Evolutionary conservation across 441 rosid genomes (phyloP).

Genomic region (Populus tomentosa): DNA sequence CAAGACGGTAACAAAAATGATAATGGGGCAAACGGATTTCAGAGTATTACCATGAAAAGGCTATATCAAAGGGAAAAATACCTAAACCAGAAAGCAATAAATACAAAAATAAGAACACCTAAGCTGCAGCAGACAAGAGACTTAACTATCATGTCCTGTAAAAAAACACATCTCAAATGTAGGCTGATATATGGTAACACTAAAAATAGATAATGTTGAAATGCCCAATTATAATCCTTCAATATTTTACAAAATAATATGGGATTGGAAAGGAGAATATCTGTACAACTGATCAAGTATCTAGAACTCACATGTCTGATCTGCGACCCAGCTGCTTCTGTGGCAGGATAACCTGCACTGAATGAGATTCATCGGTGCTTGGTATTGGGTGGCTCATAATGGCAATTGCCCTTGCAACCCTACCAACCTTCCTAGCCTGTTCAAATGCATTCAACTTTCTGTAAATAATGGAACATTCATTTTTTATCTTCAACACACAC

Average conservation of each 20-base stretch:
- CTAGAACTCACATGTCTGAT: slow-evolving; percentile 76
- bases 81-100: not conserved
- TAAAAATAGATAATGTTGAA: not conserved
- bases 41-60: not conserved
- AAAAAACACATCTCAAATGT: not conserved
- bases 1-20: not conserved
- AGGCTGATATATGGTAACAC: not conserved
- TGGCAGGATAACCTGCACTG: slow-evolving; percentile 82
- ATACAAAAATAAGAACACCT: not conserved
- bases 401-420: slow-evolving; percentile 88
- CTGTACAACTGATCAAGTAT: not conserved
- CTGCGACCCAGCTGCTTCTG: slow-evolving; percentile 87
- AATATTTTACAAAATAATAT: not conserved
- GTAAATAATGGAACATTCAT: slow-evolving; percentile 13
- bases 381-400: slow-evolving; percentile 91
- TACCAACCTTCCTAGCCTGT: slow-evolving; percentile 82
- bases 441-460: slow-evolving; percentile 17
- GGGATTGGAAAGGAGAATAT: not conserved
- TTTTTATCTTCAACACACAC: not conserved
- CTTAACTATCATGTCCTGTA: not conserved
- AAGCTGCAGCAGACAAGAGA: not conserved
- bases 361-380: slow-evolving; percentile 77
- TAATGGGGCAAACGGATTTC: not conserved
- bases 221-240: not conserved
- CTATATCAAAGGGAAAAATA: not conserved